Conservation (phyloP, 106 monocot genomes). For the Xerophyta viscosa region DNA sequence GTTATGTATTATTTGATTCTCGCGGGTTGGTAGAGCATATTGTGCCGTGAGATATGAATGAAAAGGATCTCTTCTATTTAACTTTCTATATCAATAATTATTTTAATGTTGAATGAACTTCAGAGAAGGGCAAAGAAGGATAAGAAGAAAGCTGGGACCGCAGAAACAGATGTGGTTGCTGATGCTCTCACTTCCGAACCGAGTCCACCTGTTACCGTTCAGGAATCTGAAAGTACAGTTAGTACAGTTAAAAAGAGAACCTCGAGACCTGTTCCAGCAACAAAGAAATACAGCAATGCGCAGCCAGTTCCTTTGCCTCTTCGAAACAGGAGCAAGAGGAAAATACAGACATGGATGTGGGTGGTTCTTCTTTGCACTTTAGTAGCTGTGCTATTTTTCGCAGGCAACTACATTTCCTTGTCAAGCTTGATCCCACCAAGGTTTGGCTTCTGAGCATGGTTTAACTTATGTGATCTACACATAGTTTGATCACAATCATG, state of each 20-base stretch:
- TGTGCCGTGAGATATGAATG: too few relatives aligned
- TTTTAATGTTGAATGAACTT: too few relatives aligned
- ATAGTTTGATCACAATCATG: not conserved
- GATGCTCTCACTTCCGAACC: conserved; percentile 4
- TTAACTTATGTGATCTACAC: too few relatives aligned
- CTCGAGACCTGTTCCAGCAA: conserved; percentile 2
- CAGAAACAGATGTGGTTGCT: conserved; percentile 7
- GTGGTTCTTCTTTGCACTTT: conserved; percentile 8
- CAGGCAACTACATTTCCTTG: conserved; percentile 45
- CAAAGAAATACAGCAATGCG: conserved; percentile 28
- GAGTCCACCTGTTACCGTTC: conserved; percentile 3
- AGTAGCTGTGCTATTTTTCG: conserved; percentile 36
- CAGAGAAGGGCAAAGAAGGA: conserved; percentile 82
- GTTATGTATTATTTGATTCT: too few relatives aligned
- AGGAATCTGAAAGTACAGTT: conserved; percentile 8
- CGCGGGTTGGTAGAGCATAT: too few relatives aligned
- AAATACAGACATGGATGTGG: conserved; percentile 66
- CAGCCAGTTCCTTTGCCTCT: conserved; percentile 54
- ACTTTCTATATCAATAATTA: too few relatives aligned
- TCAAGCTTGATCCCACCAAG: conserved; percentile 12
- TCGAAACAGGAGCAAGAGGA: conserved; percentile 56
- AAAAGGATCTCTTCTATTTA: too few relatives aligned
- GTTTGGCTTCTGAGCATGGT: conserved; percentile 20
- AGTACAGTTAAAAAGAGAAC: conserved; percentile 16
- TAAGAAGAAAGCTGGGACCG: conserved; percentile 24